phyloP scores from a whole-genome alignment of 768 basidiomycete genomes.

The Podaxis rugospora region DNA sequence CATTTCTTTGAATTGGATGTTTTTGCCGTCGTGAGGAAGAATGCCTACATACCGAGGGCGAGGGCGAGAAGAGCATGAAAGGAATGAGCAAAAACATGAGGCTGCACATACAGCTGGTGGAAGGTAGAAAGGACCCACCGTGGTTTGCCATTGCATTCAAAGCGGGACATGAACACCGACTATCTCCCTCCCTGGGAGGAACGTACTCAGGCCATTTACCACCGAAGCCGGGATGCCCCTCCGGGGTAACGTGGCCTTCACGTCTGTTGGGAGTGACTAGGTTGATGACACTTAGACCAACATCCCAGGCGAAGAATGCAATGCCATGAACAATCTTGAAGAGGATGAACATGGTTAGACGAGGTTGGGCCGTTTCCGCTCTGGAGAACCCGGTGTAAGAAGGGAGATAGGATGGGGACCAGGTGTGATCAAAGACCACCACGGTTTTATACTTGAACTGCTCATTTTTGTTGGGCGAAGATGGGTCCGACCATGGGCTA shows the following conservation, averaged over 20 bases:
- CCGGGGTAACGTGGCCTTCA: slow-evolving; percentile 51
- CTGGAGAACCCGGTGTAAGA: background rate
- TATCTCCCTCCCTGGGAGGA: slow-evolving; percentile 56
- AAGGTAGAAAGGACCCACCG: slow-evolving; percentile 35
- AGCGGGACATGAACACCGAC: slow-evolving; percentile 69
- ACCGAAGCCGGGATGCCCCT: slow-evolving; percentile 49
- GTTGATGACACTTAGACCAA: slow-evolving; percentile 46
- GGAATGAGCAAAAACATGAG: background rate
- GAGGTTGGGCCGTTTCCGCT: background rate
- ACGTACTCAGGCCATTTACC: slow-evolving; percentile 69
- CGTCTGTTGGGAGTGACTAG: slow-evolving; percentile 43
- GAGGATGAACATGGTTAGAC: slow-evolving; percentile 2
- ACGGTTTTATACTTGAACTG: too few species aligned
- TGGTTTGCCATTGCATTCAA: slow-evolving; percentile 84
- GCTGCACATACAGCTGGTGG: background rate
- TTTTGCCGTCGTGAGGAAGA: slow-evolving; percentile 59
- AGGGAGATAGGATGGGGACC: background rate
- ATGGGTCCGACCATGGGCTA: too few species aligned
- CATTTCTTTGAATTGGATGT: slow-evolving; percentile 59
- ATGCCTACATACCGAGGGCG: slow-evolving; percentile 40
- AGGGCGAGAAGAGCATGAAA: slow-evolving; percentile 11
- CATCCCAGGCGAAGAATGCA: slow-evolving; percentile 39
- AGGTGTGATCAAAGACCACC: too few species aligned
- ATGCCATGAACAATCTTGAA: slow-evolving; percentile 17
- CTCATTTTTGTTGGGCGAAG: too few species aligned